Evolutionary conservation across 352 stramenopile genomes (phyloP).

Genomic region (Globisporangium okanoganense): DNA sequence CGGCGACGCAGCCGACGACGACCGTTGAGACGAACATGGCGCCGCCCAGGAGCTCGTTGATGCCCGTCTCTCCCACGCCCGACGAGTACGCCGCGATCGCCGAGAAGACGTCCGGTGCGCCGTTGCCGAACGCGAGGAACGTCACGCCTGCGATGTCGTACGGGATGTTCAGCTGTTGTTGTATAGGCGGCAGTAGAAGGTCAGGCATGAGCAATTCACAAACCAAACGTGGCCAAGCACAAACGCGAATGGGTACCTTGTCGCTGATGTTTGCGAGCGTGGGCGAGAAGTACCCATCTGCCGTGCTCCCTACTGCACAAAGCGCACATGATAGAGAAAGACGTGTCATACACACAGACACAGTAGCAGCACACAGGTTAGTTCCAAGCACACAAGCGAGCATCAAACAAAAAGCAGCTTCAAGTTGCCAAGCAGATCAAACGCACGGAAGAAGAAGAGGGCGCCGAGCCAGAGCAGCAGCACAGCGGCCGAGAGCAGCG

Average conservation of each 20-base stretch:
- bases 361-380: neutral
- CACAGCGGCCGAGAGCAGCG: constrained; percentile 44
- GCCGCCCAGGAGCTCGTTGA: constrained; percentile 94
- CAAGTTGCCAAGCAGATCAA: neutral
- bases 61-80: constrained; percentile 60
- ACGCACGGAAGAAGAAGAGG: constrained; percentile 84
- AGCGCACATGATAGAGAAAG: neutral
- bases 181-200: neutral
- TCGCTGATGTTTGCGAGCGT: constrained; percentile 95
- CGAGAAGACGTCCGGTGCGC: constrained; percentile 96
- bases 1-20: constrained; percentile 86
- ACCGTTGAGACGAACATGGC: constrained; percentile 95
- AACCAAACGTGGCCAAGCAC: too few species aligned
- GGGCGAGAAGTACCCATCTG: constrained; percentile 97
- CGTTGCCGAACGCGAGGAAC: constrained; percentile 97
- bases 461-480: constrained; percentile 64
- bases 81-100: constrained; percentile 85
- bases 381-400: neutral
- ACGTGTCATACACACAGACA: neutral
- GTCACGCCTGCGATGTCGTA: constrained; percentile 95
- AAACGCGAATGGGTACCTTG: constrained; percentile 53
- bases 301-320: constrained; percentile 91
- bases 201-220: neutral
- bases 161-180: constrained; percentile 62
- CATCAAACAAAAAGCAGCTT: neutral